Evolutionary conservation across 192 early-diverging fungal species (phyloP).

Genomic region (Linnemannia hyalina): DNA sequence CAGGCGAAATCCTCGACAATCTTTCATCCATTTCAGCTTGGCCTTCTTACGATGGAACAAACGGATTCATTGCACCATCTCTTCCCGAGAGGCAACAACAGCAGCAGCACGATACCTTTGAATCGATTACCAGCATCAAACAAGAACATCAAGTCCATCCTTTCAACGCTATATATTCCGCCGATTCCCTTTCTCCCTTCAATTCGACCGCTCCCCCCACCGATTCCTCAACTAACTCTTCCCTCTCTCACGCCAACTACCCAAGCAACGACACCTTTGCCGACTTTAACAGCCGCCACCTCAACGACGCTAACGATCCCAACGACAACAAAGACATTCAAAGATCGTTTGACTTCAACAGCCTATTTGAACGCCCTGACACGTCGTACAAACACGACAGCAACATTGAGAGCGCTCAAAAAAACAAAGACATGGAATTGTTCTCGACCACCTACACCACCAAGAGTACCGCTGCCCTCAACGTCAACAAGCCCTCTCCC

Average conservation of each 20-base stretch:
- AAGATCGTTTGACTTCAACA: not conserved
- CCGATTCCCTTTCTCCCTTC: not conserved
- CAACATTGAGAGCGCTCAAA: not conserved
- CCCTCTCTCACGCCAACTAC: not conserved
- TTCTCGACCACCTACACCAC: not conserved
- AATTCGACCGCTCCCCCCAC: not conserved
- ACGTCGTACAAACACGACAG: not conserved
- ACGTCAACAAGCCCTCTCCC: constrained; percentile 10
- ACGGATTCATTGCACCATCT: not conserved
- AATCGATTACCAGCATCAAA: not conserved
- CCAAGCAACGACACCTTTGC: not conserved
- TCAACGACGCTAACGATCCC: not conserved
- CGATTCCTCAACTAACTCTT: not conserved
- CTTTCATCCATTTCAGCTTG: constrained; percentile 17
- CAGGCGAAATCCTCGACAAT: not conserved
- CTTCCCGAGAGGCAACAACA: not conserved
- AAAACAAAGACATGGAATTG: constrained; percentile 6
- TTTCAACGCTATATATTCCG: not conserved
- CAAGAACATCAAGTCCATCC: not conserved
- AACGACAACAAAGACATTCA: not conserved
- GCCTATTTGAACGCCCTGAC: not conserved
- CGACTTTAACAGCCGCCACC: not conserved
- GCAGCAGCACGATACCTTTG: not conserved
- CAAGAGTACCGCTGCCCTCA: not conserved
- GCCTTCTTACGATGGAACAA: constrained; percentile 21